Percentiles rank a stretch among this genome's conserved stretches.
Evolutionary conservation across 106 monocot species (phyloP).

Genomic region (Acorus gramineus): DNA sequence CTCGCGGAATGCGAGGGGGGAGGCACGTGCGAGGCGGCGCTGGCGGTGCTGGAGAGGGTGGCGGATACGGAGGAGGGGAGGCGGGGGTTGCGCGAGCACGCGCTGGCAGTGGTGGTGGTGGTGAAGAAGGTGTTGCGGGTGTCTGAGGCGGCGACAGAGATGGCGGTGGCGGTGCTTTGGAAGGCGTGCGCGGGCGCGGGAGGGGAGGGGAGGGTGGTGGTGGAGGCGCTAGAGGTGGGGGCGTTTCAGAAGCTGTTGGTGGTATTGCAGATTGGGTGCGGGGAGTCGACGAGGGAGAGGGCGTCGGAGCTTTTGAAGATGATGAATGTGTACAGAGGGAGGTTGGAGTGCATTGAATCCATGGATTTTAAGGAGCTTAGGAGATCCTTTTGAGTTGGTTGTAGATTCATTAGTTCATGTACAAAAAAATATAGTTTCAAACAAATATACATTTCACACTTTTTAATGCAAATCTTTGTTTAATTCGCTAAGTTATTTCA

Average conservation of each 20-base stretch:
- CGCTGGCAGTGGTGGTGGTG: constrained; percentile 48
- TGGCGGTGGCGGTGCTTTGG: constrained; percentile 63
- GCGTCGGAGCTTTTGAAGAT: constrained; percentile 41
- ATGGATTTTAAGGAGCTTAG: constrained; percentile 16
- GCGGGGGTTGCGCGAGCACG: constrained; percentile 19
- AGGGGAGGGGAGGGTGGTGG: neutral
- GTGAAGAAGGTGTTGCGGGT: constrained; percentile 65
- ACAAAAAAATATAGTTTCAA: no score
- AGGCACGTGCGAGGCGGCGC: constrained; percentile 28
- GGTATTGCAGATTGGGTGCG: constrained; percentile 40
- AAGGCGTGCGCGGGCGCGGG: constrained; percentile 33
- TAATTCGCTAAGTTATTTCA: no score
- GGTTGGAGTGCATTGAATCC: constrained; percentile 25
- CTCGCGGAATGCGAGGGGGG: no score
- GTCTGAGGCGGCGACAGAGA: constrained; percentile 51
- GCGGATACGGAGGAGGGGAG: constrained; percentile 20
- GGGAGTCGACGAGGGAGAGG: constrained; percentile 30
- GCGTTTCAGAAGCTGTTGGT: constrained; percentile 59
- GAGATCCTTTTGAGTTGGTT: constrained; percentile 22
- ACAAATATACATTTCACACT: no score
- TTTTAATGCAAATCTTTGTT: no score
- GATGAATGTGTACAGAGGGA: constrained; percentile 25
- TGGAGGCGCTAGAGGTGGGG: constrained; percentile 34
- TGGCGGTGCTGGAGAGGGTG: constrained; percentile 40
- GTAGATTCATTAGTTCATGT: no score